A percentile compares a stretch with the other conserved stretches of the same genome.
phyloP scores from a whole-genome alignment of 164 flowering plant species.

The Aristolochia fimbriata region DNA sequence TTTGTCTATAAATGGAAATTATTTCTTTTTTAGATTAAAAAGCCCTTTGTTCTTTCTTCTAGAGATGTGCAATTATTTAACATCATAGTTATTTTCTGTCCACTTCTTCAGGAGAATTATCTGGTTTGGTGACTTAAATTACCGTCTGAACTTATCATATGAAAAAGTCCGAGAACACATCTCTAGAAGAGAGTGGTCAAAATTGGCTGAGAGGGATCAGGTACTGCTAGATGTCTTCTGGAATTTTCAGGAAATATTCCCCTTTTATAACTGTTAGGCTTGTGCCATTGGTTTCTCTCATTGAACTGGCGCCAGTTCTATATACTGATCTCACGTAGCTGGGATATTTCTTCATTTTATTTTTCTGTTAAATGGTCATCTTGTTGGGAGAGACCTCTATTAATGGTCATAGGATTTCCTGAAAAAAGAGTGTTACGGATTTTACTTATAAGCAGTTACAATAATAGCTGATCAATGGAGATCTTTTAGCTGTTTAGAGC shows the following conservation, averaged over 20 bases:
- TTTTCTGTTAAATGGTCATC: not conserved
- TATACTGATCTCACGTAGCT: not conserved
- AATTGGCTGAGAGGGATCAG: conserved; percentile 75
- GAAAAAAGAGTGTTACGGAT: no score
- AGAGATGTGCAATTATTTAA: not conserved
- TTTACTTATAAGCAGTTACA: no score
- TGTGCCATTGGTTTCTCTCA: not conserved
- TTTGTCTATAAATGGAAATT: no score
- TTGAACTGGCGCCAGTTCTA: not conserved
- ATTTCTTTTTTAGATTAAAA: no score
- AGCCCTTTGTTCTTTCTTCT: no score
- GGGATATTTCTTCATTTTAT: not conserved
- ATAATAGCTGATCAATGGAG: no score
- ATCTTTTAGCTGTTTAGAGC: not conserved
- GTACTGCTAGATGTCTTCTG: conserved; percentile 20
- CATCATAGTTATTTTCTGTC: conserved; percentile 4
- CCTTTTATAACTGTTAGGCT: not conserved
- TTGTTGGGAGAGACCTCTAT: no score
- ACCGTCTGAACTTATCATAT: conserved; percentile 70
- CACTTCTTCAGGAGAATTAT: conserved; percentile 77
- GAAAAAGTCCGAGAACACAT: conserved; percentile 63
- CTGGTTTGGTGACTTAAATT: conserved; percentile 95
- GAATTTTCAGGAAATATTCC: not conserved
- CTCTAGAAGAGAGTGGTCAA: conserved; percentile 62
- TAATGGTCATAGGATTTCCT: no score